phyloP scores from a whole-genome alignment of 495 filamentous ascomycete genomes.

The Endocarpon pusillum region DNA sequence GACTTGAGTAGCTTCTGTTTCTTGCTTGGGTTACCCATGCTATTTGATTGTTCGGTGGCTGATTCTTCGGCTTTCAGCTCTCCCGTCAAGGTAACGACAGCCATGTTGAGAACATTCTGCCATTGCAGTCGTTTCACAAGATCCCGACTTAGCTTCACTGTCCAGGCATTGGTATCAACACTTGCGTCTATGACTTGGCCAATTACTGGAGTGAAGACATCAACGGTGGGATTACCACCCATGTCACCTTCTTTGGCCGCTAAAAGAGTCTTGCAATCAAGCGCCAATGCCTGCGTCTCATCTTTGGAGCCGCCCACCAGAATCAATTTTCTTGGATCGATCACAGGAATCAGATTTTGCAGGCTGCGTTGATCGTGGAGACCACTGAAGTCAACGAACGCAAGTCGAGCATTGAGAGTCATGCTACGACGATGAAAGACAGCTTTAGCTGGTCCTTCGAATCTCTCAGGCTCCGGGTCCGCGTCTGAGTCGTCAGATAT shows the following conservation, averaged over 20 bases:
- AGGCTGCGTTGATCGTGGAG: conserved; percentile 84
- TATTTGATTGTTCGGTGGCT: conserved; percentile 15
- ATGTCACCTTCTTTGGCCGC: conserved; percentile 30
- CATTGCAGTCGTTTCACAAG: conserved; percentile 75
- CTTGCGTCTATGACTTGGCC: conserved; percentile 68
- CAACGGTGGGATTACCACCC: conserved; percentile 25
- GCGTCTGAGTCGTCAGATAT: conserved; percentile 28
- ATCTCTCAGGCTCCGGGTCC: conserved; percentile 26
- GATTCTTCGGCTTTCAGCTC: conserved; percentile 27
- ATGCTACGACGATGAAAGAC: conserved; percentile 41
- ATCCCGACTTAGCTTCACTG: conserved; percentile 67
- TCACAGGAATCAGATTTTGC: conserved; percentile 86
- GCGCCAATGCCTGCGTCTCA: conserved; percentile 61
- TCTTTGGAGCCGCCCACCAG: conserved; percentile 61
- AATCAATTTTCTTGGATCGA: conserved; percentile 85
- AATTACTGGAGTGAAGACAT: conserved; percentile 63
- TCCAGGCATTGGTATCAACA: conserved; percentile 96
- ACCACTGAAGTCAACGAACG: conserved; percentile 81
- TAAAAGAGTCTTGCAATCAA: conserved; percentile 64
- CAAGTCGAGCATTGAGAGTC: conserved; percentile 51
- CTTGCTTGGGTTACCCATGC: conserved; percentile 38
- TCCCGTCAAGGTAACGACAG: conserved; percentile 75
- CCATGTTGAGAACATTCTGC: conserved; percentile 81
- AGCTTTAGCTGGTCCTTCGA: conserved; percentile 60
- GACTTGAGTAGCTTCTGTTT: conserved; percentile 44